Evolutionary conservation across 805 yeast species (phyloP).

Genomic region (Clavispora phyllophila): DNA sequence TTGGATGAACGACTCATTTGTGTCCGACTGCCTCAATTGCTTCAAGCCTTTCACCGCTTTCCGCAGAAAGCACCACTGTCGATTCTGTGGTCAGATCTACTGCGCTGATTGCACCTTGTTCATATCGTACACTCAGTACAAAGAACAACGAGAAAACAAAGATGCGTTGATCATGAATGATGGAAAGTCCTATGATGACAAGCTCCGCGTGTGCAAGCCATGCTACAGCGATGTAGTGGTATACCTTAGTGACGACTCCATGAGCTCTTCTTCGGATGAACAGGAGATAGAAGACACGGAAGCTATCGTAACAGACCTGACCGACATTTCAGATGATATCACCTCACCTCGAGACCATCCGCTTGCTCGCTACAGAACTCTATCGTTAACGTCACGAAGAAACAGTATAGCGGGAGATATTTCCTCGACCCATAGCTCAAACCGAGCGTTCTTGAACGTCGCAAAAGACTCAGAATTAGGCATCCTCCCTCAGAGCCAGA

Average conservation of each 20-base stretch:
- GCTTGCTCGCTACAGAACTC: conserved; percentile 25
- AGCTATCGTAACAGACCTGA: background rate
- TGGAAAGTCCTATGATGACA: conserved; percentile 51
- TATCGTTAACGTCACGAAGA: conserved; percentile 22
- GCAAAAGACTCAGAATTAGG: background rate
- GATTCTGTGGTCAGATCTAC: conserved; percentile 94
- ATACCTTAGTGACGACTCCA: conserved; percentile 62
- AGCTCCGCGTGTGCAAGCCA: conserved; percentile 69
- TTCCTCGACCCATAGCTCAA: conserved; percentile 9
- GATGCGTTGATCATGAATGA: conserved; percentile 8
- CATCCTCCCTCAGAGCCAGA: background rate
- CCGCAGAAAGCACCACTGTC: conserved; percentile 88
- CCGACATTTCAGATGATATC: conserved; percentile 19
- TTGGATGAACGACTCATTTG: conserved; percentile 96
- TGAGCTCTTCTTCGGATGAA: conserved; percentile 22
- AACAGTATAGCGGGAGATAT: conserved; percentile 15
- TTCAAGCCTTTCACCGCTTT: conserved; percentile 77
- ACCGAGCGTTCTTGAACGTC: conserved; percentile 7
- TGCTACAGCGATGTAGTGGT: conserved; percentile 71
- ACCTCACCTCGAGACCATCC: background rate
- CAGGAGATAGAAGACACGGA: conserved; percentile 13
- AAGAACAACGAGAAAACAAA: conserved; percentile 27
- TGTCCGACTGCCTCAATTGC: conserved; percentile 82
- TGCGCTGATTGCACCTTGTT: conserved; percentile 78
- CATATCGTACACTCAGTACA: conserved; percentile 51